These are phyloP conservation scores for Aspergillus bombycis DNA, from an alignment of 2,329 filamentous ascomycete genomes.

Conservation along the genomic window DNA sequence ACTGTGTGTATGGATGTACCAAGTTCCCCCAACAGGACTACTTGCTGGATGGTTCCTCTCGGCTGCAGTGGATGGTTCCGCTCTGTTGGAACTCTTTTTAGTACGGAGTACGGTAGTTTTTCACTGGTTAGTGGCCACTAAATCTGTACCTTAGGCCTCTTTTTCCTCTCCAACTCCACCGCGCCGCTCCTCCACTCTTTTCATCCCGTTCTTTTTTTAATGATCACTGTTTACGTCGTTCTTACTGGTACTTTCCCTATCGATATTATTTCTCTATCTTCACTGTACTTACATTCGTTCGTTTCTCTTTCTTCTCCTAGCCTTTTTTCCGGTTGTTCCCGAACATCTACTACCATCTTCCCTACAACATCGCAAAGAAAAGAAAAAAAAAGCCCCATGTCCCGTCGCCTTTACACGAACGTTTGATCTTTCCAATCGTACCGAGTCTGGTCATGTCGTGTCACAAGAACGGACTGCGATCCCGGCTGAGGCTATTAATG, in stretches of 20 bases:
- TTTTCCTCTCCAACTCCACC: constrained; percentile 1
- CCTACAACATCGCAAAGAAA: constrained; percentile 4
- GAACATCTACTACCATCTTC: constrained; percentile 5
- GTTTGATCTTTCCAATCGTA: constrained; percentile 12
- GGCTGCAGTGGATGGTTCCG: constrained; percentile 21
- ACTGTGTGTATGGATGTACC: neutral
- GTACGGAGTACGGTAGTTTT: constrained; percentile 13
- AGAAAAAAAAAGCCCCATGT: neutral
- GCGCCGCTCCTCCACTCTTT: neutral
- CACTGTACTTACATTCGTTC: constrained; percentile 8
- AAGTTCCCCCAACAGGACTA: neutral
- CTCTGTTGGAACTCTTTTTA: constrained; percentile 20
- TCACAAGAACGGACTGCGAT: constrained; percentile 30
- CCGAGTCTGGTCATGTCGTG: constrained; percentile 34
- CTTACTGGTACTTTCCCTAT: constrained; percentile 1
- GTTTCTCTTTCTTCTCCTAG: constrained; percentile 14
- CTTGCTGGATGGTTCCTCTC: constrained; percentile 8
- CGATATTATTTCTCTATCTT: constrained; percentile 1
- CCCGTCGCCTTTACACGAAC: constrained; percentile 6
- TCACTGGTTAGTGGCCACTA: constrained; percentile 8
- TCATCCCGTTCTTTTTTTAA: constrained; percentile 6
- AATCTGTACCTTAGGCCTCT: constrained; percentile 4
- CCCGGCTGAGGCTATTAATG: constrained; percentile 29
- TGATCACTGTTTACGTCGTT: constrained; percentile 4
- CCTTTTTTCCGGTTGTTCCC: constrained; percentile 4